These are phyloP conservation scores for Camellia sinensis DNA, from an alignment of 148 eudicot species.

Conservation along the genomic window DNA sequence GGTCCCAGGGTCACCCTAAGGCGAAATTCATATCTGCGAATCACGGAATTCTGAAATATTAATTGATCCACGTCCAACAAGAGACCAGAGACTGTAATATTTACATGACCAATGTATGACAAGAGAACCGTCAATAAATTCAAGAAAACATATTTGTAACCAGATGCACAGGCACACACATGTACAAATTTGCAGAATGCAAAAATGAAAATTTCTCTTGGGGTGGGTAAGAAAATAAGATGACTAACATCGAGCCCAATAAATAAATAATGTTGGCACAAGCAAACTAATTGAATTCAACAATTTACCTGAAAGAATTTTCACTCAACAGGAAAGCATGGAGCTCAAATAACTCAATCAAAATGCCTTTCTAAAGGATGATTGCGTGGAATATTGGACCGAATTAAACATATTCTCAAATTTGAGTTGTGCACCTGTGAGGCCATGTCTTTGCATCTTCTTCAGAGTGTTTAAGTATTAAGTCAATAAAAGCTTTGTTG, in stretches of 20 bases:
- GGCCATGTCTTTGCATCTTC: slow-evolving; percentile 74
- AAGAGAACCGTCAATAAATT: not conserved
- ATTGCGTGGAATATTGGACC: slow-evolving; percentile 6
- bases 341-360: slow-evolving; percentile 8
- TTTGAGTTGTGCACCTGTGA: slow-evolving; percentile 44
- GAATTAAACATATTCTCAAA: not conserved
- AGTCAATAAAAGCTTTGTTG: slow-evolving; percentile 52
- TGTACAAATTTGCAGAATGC: not conserved
- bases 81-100: not conserved
- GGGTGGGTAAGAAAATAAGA: not conserved
- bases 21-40: slow-evolving; percentile 71
- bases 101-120: not conserved
- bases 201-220: not conserved
- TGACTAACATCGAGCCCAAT: not conserved
- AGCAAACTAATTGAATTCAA: slow-evolving; percentile 1
- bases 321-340: not conserved
- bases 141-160: not conserved
- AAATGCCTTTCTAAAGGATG: slow-evolving; percentile 2
- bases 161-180: too few species aligned
- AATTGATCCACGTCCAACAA: not conserved
- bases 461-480: slow-evolving; percentile 70
- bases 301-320: not conserved
- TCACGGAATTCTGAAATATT: not conserved
- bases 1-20: slow-evolving; percentile 70
- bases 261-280: not conserved